A percentile compares a stretch with the other conserved stretches of the same genome.
phyloP scores from a whole-genome alignment of 495 filamentous ascomycete genomes.

The Aspergillus incahuasiensis region DNA sequence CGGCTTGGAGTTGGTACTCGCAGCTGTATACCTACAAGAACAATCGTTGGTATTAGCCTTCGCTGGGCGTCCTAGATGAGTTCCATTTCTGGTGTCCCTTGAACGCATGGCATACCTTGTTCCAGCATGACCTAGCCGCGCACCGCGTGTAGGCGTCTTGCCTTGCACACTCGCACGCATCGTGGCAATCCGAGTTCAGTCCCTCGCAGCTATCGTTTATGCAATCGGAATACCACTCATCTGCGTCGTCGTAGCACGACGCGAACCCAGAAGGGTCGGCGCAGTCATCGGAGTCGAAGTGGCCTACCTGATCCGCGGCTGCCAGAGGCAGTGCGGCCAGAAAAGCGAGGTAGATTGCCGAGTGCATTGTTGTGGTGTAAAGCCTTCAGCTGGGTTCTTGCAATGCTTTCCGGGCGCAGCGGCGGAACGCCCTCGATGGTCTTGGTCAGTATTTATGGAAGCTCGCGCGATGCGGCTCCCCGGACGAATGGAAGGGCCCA shows the following conservation, averaged over 20 bases:
- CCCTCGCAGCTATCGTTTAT: neutral
- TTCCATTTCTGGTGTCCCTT: too few relatives aligned
- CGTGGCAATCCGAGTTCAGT: neutral
- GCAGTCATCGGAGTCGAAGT: conserved; percentile 3
- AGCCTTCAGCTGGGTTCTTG: too few relatives aligned
- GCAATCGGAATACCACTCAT: neutral
- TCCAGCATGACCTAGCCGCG: conserved; percentile 3
- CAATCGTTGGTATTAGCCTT: neutral
- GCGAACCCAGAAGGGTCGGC: conserved; percentile 3
- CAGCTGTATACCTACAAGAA: conserved; percentile 7
- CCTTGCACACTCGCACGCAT: neutral
- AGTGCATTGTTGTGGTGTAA: too few relatives aligned
- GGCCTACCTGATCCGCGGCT: neutral
- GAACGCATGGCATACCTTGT: neutral
- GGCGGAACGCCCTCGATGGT: too few relatives aligned
- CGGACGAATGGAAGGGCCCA: neutral
- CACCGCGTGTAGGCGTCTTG: neutral
- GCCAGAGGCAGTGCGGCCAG: too few relatives aligned
- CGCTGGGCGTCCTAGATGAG: neutral
- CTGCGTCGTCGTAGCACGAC: conserved; percentile 3
- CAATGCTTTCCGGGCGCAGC: too few relatives aligned
- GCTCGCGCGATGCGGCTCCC: neutral
- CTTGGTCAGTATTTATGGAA: neutral
- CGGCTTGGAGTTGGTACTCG: neutral
- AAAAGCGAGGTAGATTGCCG: too few relatives aligned